Conservation (phyloP, 805 yeast genomes). For the Metschnikowia shivogae region DNA sequence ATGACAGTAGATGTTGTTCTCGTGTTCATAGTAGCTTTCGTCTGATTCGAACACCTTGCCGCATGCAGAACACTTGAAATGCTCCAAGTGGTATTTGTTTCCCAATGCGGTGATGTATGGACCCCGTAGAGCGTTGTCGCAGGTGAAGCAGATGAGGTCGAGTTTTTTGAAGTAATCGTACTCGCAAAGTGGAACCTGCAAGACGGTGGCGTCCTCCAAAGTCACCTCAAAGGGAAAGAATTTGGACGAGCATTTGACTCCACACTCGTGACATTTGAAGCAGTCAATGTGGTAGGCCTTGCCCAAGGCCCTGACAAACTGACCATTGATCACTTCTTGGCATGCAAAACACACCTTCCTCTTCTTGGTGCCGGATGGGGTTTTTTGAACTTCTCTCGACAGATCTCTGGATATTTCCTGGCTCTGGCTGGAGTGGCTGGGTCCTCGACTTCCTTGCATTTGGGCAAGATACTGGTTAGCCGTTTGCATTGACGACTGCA, state of each 20-base stretch:
- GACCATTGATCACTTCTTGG: slow-evolving; percentile 47
- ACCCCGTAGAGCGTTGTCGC: slow-evolving; percentile 83
- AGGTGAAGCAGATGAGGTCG: slow-evolving; percentile 79
- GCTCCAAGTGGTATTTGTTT: slow-evolving; percentile 88
- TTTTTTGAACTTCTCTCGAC: neutral
- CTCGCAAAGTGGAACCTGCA: slow-evolving; percentile 69
- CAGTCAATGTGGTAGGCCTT: slow-evolving; percentile 82
- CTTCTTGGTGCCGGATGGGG: slow-evolving; percentile 14
- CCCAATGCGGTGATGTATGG: slow-evolving; percentile 93
- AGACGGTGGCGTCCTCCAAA: slow-evolving; percentile 12
- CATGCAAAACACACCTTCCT: slow-evolving; percentile 35
- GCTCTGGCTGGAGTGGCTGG: neutral
- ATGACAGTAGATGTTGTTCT: slow-evolving; percentile 80
- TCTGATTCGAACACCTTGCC: slow-evolving; percentile 82
- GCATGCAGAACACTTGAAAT: slow-evolving; percentile 88
- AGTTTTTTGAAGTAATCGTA: slow-evolving; percentile 85
- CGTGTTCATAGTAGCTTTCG: slow-evolving; percentile 88
- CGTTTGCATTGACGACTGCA: neutral
- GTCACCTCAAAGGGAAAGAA: slow-evolving; percentile 73
- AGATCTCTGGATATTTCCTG: neutral
- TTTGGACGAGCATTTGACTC: slow-evolving; percentile 72
- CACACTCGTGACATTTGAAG: slow-evolving; percentile 83
- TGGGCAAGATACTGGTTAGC: neutral
- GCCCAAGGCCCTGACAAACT: slow-evolving; percentile 80
- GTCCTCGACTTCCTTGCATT: neutral